A percentile compares a stretch with the other conserved stretches of the same genome.
phyloP scores from a whole-genome alignment of 2,329 filamentous ascomycete genomes.

The Penicillium janthinellum region DNA sequence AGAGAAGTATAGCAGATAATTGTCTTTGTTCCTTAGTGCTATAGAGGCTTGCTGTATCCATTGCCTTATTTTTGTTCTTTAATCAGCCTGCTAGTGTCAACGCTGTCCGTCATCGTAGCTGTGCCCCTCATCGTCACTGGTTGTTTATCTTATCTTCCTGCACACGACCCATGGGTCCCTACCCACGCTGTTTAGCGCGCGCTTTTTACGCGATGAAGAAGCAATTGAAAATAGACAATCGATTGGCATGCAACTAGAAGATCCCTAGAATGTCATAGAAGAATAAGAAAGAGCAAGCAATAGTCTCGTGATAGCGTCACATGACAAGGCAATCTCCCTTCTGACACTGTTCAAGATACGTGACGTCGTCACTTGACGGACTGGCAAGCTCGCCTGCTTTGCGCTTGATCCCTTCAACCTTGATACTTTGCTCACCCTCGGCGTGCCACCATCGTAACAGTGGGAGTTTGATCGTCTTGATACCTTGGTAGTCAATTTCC shows the following conservation, averaged over 20 bases:
- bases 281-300: neutral
- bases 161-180: conserved; percentile 15
- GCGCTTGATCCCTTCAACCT: conserved; percentile 71
- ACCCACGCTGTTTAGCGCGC: neutral
- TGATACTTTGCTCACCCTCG: conserved; percentile 78
- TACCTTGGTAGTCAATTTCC: conserved; percentile 75
- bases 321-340: conserved; percentile 54
- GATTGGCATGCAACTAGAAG: neutral
- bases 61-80: conserved; percentile 3
- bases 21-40: neutral
- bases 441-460: conserved; percentile 90
- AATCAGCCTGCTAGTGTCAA: neutral
- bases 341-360: conserved; percentile 69
- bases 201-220: neutral
- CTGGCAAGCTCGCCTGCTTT: conserved; percentile 45
- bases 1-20: neutral
- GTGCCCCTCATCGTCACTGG: conserved; percentile 27
- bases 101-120: conserved; percentile 11
- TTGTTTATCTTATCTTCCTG: conserved; percentile 31
- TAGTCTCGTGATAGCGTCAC: conserved; percentile 35
- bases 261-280: neutral
- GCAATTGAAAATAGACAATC: neutral
- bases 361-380: conserved; percentile 69
- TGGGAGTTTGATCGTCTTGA: conserved; percentile 70
- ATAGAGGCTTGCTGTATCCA: neutral